Evolutionary conservation across 2,329 filamentous ascomycete species (phyloP), one percentile per base, ranked within the genome.

Genomic region (Tolypocladium paradoxum): DNA sequence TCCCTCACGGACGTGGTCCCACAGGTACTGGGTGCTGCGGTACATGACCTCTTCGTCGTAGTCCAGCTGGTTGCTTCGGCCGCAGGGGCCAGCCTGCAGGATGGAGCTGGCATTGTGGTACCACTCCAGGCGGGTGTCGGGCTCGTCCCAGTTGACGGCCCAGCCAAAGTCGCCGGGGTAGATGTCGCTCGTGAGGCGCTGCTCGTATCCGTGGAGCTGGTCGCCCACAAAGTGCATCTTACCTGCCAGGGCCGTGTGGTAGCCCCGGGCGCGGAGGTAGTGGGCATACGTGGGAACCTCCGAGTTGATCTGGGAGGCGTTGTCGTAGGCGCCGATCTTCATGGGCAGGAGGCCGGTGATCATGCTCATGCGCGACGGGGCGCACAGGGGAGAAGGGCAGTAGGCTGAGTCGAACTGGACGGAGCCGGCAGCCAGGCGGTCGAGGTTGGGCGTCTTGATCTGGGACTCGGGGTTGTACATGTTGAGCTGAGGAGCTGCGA

Each of bases 211-310:
- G 67, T 96, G 91, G 55, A 96, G 77, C 72, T 96, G 91, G 67
- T 96, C 91, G 35, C 91, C 91, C 52, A 95, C 87, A 67, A 96
- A 96, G 72, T 96, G 91, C 91, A 96, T 96, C 78, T 96, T 96
- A 57, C 91, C 91, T 6, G 91, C 90, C 61, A 96, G 76, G 6
- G 87, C 88, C 14, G 91, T 96, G 71, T 96, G 88, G 65, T 96
- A 96, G 51, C 89, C 90, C 62, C 85, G 83, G 43, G 82, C 78
- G 49, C 91, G 87, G 52, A 96, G 76, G 70, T 96, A 96, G 70
- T 96, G 91, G 9, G 91, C 90, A 65, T 95, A 96, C 1, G 91
- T 96, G 16, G 90, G 91, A 33, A 88, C 82, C 61, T 95, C 90
- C 53, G 88, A 88, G 53, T 82, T 78, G 62, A 96, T 85, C 60